phyloP scores from a whole-genome alignment of 2,329 filamentous ascomycete species.

The Cladosporium sp. region DNA sequence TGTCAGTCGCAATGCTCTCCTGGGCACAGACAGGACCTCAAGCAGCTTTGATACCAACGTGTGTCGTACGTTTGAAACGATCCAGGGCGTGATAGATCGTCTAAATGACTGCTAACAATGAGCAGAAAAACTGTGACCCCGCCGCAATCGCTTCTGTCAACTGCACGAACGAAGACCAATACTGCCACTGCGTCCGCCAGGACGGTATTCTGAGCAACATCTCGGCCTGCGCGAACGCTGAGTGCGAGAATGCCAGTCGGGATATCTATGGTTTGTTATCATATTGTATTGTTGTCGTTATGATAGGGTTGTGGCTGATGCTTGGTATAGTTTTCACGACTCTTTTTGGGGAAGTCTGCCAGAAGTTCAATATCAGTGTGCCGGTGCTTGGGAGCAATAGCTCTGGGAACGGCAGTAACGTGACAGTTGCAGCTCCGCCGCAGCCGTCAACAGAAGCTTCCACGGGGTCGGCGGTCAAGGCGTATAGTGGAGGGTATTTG shows the following conservation, averaged over 20 bases:
- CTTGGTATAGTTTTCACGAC: conserved; percentile 23
- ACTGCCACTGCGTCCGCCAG: conserved; percentile 27
- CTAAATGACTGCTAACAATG: neutral
- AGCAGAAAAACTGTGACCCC: conserved; percentile 26
- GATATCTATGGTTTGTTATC: conserved; percentile 23
- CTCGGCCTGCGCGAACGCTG: conserved; percentile 22
- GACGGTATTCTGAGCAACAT: conserved; percentile 25
- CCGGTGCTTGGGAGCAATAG: conserved; percentile 23
- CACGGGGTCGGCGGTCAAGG: neutral
- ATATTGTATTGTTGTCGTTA: neutral
- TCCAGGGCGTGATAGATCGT: neutral
- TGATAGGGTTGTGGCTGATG: neutral
- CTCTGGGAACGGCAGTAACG: conserved; percentile 23
- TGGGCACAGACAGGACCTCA: conserved; percentile 24
- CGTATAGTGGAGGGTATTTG: too few species aligned
- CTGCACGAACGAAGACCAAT: conserved; percentile 27
- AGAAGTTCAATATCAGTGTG: conserved; percentile 26
- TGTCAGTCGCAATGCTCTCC: neutral
- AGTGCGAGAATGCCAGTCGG: conserved; percentile 22
- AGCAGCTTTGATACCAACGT: conserved; percentile 23
- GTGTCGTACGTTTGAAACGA: conserved; percentile 20
- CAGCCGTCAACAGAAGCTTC: neutral
- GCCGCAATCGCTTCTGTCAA: conserved; percentile 27
- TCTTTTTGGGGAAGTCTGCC: conserved; percentile 25
- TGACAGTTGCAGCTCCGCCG: conserved; percentile 1